Evolutionary conservation across 176 grass and related monocot genomes (phyloP), one percentile per base, ranked within the genome.

Genomic region (Zizania latifolia): DNA sequence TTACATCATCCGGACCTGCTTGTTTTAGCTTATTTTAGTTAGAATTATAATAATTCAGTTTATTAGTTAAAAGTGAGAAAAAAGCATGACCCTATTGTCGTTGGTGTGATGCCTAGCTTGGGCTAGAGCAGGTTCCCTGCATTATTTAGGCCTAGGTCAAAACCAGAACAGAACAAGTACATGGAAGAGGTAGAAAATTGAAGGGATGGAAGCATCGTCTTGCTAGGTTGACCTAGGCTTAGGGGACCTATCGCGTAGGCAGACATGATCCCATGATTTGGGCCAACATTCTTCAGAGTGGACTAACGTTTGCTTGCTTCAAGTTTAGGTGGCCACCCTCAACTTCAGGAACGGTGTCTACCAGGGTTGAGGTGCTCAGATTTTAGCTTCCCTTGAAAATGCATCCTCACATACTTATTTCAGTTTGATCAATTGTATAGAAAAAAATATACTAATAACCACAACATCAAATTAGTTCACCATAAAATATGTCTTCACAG

Each of bases 271-370:
- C 21, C 86, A 38, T 36, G 70, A 79, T 70, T 58, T 62, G 21
- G 68, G 70, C 29, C 81, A 62, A 84, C 86, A 84, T 84, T 88
- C 81, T 69, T 84, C 55, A 63, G 15, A 54, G 58, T 34, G 44
- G 62, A 68, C 32, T 51, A 9, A 38, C 54, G 80, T 65, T 6
- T 28, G 78, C 67, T 59, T 61, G 8, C 15, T 16, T 35, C n/a
- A n/a, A n/a, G n/a, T n/a, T 17, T 2, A 53, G 8, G 33, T 29
- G 68, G 61, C 3, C 68, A 19, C 43, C 80, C 68, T 60, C 62
- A 74, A 74, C 26, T 44, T 62, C 75, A 79, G 53, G 80, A 53
- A 28, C 16, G 74, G n/a, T 77, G 79, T 68, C 72, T 77, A 3
- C 53, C n/a, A 53, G 1, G n/a, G 10, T 51, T 6, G 44, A 46